These are phyloP conservation scores for Didymella segeticola DNA, from an alignment of 2,329 filamentous ascomycete species.

Conservation along the genomic window DNA sequence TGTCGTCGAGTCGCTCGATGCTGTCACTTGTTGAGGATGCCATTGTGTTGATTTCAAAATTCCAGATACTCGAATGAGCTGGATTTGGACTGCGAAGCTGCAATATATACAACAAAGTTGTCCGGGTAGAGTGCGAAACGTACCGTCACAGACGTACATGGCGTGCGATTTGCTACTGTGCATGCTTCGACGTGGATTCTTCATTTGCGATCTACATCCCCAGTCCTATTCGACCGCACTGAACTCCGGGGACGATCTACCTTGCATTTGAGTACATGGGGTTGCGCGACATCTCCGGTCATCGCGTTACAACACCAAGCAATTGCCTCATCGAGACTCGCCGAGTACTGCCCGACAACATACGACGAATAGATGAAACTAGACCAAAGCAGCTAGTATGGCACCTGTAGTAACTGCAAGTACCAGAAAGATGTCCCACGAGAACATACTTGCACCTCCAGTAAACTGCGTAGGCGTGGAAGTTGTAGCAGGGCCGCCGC, in stretches of 20 bases:
- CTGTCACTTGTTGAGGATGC: slow-evolving; percentile 8
- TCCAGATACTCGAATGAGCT: background rate
- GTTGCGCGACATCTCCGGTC: background rate
- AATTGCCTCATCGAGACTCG: slow-evolving; percentile 8
- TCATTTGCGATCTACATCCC: background rate
- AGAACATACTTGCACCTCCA: no score
- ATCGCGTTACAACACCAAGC: background rate
- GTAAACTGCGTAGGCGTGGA: background rate
- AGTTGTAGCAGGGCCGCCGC: background rate
- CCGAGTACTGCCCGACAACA: background rate
- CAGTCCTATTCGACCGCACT: background rate
- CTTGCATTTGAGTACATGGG: background rate
- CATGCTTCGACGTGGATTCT: background rate
- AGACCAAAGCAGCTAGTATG: background rate
- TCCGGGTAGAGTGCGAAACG: background rate
- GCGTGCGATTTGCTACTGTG: background rate
- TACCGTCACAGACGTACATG: background rate
- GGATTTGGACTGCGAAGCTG: background rate
- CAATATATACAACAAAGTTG: background rate
- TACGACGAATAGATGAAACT: no score
- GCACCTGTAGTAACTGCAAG: background rate
- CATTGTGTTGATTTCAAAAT: slow-evolving; percentile 5
- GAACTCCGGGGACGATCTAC: slow-evolving; percentile 5
- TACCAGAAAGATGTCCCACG: background rate
- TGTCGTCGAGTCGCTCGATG: slow-evolving; percentile 13